Percentiles rank a stretch among this genome's conserved stretches.
Conservation (phyloP, 352 stramenopile genomes). For the Pythium utonaiense region DNA sequence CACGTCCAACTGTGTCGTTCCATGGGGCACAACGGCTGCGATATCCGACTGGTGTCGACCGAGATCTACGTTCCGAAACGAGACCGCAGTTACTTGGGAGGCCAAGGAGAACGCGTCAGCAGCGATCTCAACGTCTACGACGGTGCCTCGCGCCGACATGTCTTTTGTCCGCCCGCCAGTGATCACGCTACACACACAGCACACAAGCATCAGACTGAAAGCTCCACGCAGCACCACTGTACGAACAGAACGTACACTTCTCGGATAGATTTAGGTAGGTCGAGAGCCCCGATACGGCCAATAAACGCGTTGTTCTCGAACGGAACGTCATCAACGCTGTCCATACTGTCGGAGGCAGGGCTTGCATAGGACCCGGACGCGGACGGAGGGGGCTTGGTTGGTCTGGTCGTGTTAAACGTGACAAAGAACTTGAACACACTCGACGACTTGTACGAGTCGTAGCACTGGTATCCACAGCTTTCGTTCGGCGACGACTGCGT, state of each 20-base stretch:
- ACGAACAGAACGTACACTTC: constrained; percentile 10
- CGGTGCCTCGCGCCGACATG: background rate
- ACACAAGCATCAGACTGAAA: background rate
- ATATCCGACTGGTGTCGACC: background rate
- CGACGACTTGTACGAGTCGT: background rate
- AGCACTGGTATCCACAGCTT: constrained; percentile 13
- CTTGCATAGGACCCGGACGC: no score
- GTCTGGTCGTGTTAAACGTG: constrained; percentile 3
- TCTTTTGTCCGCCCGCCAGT: constrained; percentile 1
- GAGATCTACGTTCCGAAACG: constrained; percentile 15
- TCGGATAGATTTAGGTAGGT: background rate
- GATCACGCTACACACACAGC: constrained; percentile 4
- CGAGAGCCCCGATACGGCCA: constrained; percentile 6
- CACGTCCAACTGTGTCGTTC: background rate
- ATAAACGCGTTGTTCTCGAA: constrained; percentile 15
- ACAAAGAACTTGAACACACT: constrained; percentile 17
- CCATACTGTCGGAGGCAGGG: background rate
- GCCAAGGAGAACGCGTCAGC: background rate
- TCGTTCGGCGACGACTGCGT: background rate
- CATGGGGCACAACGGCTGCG: background rate
- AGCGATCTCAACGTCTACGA: constrained; percentile 12
- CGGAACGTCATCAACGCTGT: background rate
- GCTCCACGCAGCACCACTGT: no score
- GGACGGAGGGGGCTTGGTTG: background rate
- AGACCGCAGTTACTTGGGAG: constrained; percentile 1